A percentile compares a stretch with the other conserved stretches of the same genome.
These are phyloP conservation scores for Taphrina betulina DNA, from an alignment of 1,139 yeast genomes.

Conservation along the genomic window DNA sequence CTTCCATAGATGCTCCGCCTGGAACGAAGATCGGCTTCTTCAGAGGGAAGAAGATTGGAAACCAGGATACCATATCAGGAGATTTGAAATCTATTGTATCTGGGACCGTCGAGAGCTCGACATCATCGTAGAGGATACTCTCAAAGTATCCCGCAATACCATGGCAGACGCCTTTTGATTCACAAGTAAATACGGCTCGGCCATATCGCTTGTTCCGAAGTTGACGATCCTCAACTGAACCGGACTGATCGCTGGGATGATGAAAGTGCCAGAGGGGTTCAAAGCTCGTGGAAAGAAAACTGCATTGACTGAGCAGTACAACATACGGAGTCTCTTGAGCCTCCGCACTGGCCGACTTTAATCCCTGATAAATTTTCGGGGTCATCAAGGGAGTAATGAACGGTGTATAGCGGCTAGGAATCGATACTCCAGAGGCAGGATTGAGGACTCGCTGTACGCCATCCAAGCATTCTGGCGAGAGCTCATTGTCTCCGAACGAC, in stretches of 20 bases:
- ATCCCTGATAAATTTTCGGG: conserved; percentile 50
- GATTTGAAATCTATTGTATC: conserved; percentile 50
- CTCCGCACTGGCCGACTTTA: conserved; percentile 40
- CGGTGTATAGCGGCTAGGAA: conserved; percentile 65
- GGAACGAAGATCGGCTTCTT: conserved; percentile 51
- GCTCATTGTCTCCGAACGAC: conserved; percentile 88
- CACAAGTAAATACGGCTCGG: conserved; percentile 46
- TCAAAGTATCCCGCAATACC: conserved; percentile 75
- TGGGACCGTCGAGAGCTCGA: conserved; percentile 58
- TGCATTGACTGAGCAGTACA: conserved; percentile 55
- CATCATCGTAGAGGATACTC: conserved; percentile 62
- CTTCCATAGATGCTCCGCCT: conserved; percentile 56
- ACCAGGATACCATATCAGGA: conserved; percentile 62
- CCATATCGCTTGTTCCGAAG: conserved; percentile 43
- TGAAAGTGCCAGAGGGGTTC: conserved; percentile 53
- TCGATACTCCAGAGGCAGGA: conserved; percentile 49
- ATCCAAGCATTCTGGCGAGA: conserved; percentile 73
- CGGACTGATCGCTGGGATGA: conserved; percentile 47
- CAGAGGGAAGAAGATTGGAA: conserved; percentile 71
- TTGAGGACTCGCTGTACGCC: conserved; percentile 43
- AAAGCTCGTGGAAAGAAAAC: conserved; percentile 47
- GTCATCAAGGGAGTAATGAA: conserved; percentile 66
- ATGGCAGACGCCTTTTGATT: conserved; percentile 57
- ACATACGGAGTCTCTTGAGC: conserved; percentile 58
- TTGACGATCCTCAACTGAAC: conserved; percentile 26